phyloP scores from a whole-genome alignment of 192 early-diverging fungal species.

The Thoreauomyces humboldtii region DNA sequence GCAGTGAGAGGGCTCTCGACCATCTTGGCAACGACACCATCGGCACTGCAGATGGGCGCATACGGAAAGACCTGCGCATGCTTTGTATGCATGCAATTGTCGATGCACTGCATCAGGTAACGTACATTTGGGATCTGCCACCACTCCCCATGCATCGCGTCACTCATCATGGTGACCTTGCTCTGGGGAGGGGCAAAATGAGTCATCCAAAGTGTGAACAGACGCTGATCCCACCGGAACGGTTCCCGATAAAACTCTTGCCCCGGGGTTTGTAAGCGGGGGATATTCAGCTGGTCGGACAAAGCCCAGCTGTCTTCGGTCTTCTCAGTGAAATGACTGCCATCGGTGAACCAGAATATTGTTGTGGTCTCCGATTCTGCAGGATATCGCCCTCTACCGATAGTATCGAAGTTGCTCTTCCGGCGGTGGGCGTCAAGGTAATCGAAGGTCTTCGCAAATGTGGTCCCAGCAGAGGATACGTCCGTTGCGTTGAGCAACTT shows the following conservation, averaged over 20 bases:
- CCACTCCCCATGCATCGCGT: conserved; percentile 64
- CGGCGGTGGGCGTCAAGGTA: conserved; percentile 65
- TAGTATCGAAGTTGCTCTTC: conserved; percentile 62
- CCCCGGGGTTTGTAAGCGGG: conserved; percentile 61
- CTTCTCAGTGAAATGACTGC: conserved; percentile 45
- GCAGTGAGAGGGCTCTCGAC: conserved; percentile 18
- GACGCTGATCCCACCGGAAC: conserved; percentile 79
- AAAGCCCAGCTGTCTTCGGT: conserved; percentile 17
- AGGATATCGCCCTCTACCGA: conserved; percentile 66
- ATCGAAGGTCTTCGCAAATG: conserved; percentile 67
- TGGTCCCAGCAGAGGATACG: conserved; percentile 64
- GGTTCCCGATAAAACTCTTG: conserved; percentile 70
- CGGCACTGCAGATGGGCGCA: conserved; percentile 12
- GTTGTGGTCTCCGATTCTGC: conserved; percentile 60
- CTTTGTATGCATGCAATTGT: conserved; percentile 42
- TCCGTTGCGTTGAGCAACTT: conserved; percentile 58
- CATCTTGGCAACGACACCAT: conserved; percentile 32
- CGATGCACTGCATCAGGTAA: conserved; percentile 65
- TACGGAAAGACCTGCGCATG: conserved; percentile 33
- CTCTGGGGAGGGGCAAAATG: conserved; percentile 6
- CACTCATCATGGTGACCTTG: conserved; percentile 63
- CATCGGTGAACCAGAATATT: conserved; percentile 82
- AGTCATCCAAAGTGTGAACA: conserved; percentile 55
- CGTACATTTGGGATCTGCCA: conserved; percentile 43
- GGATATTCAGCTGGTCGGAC: conserved; percentile 58